Evolutionary conservation across 2,329 filamentous ascomycete species (phyloP).

Genomic region (Aspergillus alliaceus): DNA sequence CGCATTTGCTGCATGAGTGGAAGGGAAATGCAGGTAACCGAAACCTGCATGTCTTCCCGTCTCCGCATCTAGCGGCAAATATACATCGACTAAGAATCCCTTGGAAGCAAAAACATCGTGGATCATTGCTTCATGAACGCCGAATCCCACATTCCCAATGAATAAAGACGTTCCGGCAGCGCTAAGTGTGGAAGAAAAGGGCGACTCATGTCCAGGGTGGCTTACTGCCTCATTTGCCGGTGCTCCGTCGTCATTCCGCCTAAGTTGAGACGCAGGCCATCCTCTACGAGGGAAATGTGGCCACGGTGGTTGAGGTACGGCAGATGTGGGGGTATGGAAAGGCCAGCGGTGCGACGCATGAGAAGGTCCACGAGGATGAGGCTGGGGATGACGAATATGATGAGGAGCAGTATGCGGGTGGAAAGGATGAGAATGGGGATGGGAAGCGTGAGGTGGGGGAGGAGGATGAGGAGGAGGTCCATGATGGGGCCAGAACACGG

Average conservation of each 20-base stretch:
- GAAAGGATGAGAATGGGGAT: neutral
- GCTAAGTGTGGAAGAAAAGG: neutral
- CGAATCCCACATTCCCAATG: conserved; percentile 41
- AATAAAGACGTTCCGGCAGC: conserved; percentile 26
- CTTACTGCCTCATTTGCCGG: neutral
- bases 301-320: neutral
- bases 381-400: neutral
- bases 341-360: neutral
- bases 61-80: conserved; percentile 33
- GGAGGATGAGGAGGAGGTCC: neutral
- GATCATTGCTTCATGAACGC: conserved; percentile 37
- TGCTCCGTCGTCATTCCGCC: neutral
- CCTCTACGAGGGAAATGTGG: neutral
- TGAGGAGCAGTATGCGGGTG: neutral
- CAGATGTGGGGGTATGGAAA: neutral
- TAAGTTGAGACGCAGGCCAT: neutral
- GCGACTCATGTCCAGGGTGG: neutral
- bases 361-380: neutral
- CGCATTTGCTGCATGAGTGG: conserved; percentile 33
- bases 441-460: neutral
- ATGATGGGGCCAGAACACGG: neutral
- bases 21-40: conserved; percentile 40
- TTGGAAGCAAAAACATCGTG: conserved; percentile 38
- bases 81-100: conserved; percentile 37
- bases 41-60: conserved; percentile 41